Base-by-base conservation (phyloP, 768 basidiomycete genomes). In the Lanmaoa pseudosensibilis region DNA sequence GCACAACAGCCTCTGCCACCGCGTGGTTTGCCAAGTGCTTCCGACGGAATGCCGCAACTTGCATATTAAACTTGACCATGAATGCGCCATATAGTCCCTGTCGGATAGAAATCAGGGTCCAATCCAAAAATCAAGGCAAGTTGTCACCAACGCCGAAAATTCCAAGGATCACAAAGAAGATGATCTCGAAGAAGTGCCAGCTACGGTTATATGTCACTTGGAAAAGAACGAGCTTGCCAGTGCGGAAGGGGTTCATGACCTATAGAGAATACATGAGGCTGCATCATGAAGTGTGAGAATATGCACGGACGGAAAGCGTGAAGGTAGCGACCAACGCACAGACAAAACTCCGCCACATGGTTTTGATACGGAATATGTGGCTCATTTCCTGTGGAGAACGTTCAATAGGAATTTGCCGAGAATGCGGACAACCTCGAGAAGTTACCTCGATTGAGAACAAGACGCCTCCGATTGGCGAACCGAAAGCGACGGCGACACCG, bases 161-260 rank as follows among this genome's bases (percentile, higher is more conserved):
- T 11, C 97, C 97, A 40, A 99, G 83, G 56, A 98, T 83, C 51
- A 98, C 80, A 73, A 95, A 99, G 72, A 96, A 96, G 18, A 97
- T 88, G 49, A 99, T 91, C 68, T 98, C 97, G 68, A 98, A 98
- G 75, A 96, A 98, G 69, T 98, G 97, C 97, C 97, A 99, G 66
- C 94, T 94, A 33, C 96, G 83, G 69, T 90, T 91, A 71, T 98
- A 99, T 2, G 94, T 95, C 64, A 99, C 93, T 69, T 98, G 95
- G 77, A 99, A 99, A 58, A 98, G 76, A 67, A 99, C 97, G 27
- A 99, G 85, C 71, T 98, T 98, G 21, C 96, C 97, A 0, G 97
- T 98, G 37, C 95, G 84, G 76, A 94, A 99, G 2, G 97, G 97
- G 68, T 98, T 98, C 91, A 99, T 95, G 6, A 92, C 90, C 93